These are phyloP conservation scores for Phlyctochytrium arcticum DNA, from an alignment of 192 early-diverging fungal species.

Conservation along the genomic window DNA sequence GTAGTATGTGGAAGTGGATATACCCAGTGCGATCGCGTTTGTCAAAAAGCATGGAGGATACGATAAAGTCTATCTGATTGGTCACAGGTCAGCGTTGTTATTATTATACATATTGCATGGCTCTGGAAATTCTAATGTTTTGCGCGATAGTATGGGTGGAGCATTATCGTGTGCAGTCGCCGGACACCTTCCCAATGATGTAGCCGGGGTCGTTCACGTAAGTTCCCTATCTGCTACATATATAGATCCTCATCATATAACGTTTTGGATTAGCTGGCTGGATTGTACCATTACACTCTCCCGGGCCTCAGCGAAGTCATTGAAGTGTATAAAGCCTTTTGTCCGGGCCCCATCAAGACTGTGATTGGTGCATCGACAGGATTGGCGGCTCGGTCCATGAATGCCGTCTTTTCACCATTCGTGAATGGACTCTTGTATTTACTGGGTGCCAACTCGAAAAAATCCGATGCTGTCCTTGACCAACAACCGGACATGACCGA, in stretches of 20 bases:
- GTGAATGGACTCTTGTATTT: slow-evolving; percentile 2
- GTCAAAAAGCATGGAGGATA: slow-evolving; percentile 35
- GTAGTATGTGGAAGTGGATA: slow-evolving; percentile 45
- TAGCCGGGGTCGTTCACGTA: slow-evolving; percentile 48
- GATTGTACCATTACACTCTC: slow-evolving; percentile 38
- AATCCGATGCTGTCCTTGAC: neutral
- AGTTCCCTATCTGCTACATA: neutral
- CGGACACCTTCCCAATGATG: slow-evolving; percentile 35
- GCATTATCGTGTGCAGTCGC: slow-evolving; percentile 46
- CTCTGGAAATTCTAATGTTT: neutral
- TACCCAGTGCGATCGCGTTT: slow-evolving; percentile 36
- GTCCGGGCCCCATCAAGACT: slow-evolving; percentile 24
- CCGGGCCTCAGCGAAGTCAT: slow-evolving; percentile 34
- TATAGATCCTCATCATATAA: slow-evolving; percentile 1
- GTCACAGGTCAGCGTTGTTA: slow-evolving; percentile 27
- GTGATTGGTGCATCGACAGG: slow-evolving; percentile 14
- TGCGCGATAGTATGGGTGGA: slow-evolving; percentile 34
- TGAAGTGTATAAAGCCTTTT: slow-evolving; percentile 32
- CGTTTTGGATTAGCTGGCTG: no score
- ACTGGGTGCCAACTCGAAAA: neutral
- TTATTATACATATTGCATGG: neutral
- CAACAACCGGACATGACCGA: neutral
- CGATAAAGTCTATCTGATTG: slow-evolving; percentile 42
- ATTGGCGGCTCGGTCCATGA: slow-evolving; percentile 23
- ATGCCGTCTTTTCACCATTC: slow-evolving; percentile 24